phyloP scores from a whole-genome alignment of 148 eudicot genomes.

The Rhododendron griersonianum region DNA sequence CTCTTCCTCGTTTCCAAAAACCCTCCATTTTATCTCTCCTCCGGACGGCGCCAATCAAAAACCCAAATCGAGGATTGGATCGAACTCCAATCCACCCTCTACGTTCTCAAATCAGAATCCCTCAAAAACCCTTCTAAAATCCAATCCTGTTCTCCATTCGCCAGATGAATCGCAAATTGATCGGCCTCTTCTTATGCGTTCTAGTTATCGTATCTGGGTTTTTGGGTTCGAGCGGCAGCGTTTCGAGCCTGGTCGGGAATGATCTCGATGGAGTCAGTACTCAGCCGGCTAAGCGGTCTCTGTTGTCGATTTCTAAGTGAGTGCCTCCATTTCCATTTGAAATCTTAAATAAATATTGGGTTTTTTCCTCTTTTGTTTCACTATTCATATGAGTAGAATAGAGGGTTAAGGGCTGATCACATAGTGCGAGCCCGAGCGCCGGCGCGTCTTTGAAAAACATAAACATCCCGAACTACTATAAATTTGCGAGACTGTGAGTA shows the following conservation, averaged over 20 bases:
- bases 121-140: background rate
- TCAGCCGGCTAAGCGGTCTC: slow-evolving; percentile 9
- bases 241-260: slow-evolving; percentile 1
- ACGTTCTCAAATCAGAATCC: background rate
- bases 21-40: background rate
- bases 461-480: background rate
- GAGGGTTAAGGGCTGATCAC: background rate
- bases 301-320: slow-evolving; percentile 21
- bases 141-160: background rate
- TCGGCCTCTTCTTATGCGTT: background rate
- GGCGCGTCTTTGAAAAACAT: background rate
- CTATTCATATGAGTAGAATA: background rate
- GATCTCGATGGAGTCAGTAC: background rate
- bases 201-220: background rate
- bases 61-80: background rate
- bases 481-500: background rate
- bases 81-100: background rate
- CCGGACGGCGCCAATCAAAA: background rate
- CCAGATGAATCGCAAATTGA: slow-evolving; percentile 13
- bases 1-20: background rate
- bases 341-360: background rate
- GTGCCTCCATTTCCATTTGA: background rate
- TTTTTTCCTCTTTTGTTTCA: background rate
- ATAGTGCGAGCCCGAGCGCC: background rate
- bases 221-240: background rate